Evolutionary conservation across 768 basidiomycete genomes (phyloP).

Genomic region (Boletellus ananiceps): DNA sequence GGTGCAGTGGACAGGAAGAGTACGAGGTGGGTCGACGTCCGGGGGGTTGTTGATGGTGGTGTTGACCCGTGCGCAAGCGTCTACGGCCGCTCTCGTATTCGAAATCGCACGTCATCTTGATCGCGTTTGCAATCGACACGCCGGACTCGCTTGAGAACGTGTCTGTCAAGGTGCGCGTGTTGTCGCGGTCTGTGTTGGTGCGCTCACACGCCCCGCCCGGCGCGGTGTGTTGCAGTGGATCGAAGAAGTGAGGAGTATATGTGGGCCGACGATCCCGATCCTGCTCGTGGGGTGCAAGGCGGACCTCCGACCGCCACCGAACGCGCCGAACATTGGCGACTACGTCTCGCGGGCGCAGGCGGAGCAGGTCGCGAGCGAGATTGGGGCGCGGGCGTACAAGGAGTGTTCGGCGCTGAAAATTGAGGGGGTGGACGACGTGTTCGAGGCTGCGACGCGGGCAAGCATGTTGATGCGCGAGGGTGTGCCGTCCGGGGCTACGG

Average conservation of each 20-base stretch:
- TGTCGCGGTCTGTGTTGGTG: background rate
- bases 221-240: constrained; percentile 80
- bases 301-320: constrained; percentile 70
- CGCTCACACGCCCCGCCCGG: too few relatives aligned
- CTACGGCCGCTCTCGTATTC: constrained; percentile 96
- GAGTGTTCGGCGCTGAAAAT: constrained; percentile 90
- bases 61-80: constrained; percentile 45
- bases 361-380: constrained; percentile 72
- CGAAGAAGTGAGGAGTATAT: constrained; percentile 96
- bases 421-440: constrained; percentile 94
- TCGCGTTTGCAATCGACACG: constrained; percentile 94
- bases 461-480: constrained; percentile 95
- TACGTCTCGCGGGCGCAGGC: constrained; percentile 79
- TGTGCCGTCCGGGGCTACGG: constrained; percentile 52
- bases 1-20: constrained; percentile 88
- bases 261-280: constrained; percentile 88
- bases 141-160: constrained; percentile 98
- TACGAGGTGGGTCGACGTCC: constrained; percentile 65
- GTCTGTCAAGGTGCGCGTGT: constrained; percentile 66
- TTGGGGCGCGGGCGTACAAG: constrained; percentile 91
- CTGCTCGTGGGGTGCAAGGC: constrained; percentile 95
- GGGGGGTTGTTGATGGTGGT: background rate
- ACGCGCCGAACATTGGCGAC: constrained; percentile 43
- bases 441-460: constrained; percentile 93
- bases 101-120: constrained; percentile 97